These are phyloP conservation scores for Lobosporangium transversale DNA, from an alignment of 192 early-diverging fungal species.

Conservation along the genomic window DNA sequence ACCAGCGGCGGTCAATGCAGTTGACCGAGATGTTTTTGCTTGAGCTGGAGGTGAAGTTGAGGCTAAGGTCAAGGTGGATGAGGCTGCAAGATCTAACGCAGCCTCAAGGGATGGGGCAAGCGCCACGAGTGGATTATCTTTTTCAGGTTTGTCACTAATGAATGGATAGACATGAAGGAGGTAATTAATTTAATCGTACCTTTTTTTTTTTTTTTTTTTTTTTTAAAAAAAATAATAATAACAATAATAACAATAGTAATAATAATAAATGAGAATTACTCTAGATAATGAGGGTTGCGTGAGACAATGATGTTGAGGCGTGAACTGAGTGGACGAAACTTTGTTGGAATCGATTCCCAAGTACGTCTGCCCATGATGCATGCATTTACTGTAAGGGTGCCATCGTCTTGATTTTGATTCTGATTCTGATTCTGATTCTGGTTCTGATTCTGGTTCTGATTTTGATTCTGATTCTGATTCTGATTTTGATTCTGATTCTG, in stretches of 20 bases:
- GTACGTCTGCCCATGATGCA: conserved; percentile 95
- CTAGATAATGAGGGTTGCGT: conserved; percentile 62
- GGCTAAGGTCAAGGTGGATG: too few species aligned
- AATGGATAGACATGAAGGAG: neutral
- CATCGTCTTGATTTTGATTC: neutral
- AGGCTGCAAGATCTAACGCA: conserved; percentile 64
- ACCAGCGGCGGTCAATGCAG: neutral
- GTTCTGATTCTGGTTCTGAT: too few species aligned
- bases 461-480: too few species aligned
- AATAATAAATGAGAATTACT: too few species aligned
- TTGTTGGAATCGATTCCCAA: conserved; percentile 92
- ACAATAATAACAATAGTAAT: too few species aligned
- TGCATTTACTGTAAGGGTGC: conserved; percentile 64
- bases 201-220: neutral
- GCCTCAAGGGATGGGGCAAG: conserved; percentile 60
- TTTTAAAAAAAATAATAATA: neutral
- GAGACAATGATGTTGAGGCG: conserved; percentile 91
- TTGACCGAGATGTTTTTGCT: neutral
- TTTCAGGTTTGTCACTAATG: conserved; percentile 43
- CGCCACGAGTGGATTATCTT: conserved; percentile 34
- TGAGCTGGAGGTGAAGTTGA: conserved; percentile 17
- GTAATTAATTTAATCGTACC: conserved; percentile 13
- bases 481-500: too few species aligned
- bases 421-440: too few species aligned
- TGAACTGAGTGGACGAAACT: conserved; percentile 79